Base-by-base conservation (phyloP, 257 asterid genomes). In the Solanum rostratum region DNA sequence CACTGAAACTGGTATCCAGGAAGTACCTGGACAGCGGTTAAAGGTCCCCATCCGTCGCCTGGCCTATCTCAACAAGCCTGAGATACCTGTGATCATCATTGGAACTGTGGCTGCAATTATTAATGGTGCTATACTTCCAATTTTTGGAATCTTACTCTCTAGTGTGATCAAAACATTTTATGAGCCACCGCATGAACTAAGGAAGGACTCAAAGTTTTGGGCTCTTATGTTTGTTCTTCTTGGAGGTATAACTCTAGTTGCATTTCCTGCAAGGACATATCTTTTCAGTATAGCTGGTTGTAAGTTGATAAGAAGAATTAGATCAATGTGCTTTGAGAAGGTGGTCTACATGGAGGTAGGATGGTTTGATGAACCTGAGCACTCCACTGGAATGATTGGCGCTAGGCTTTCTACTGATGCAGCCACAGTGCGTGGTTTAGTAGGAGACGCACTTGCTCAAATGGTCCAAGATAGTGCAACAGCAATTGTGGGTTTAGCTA, bases 361-460 rank as follows among this genome's bases (percentile, higher is more conserved):
- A 30, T 95, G 98, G 99, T 95, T 95, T 46, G 99, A 95, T 52
- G 96, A 93, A 85, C 84, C 93, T 18, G 93, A 87, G 22, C 92
- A 95, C 88, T 95, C 99, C 5, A 92, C 97, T 73, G 99, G 99
- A 86, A 91, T 91, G 29, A 92, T 94, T 10, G 98, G 99, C 9
- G 89, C 99, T 10, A 91, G 94, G 88, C 97, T 95, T 27, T 94
- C 99, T 18, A 89, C 97, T 18, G 99, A 95, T 91, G 98, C 98
- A 78, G 93, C 98, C 4, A 85, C 91, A 1, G 84, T 95, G 22
- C 96, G 97, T 27, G 97, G 93, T 52, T 85, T 95, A 50, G 98
- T 95, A 29, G 99, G 99, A 45, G 98, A 95, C 85, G 95, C 99
- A 30, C 90, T 95, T 43, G 98, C 97, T 10, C 98, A 95, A 85